Evolutionary conservation across 495 filamentous ascomycete species (phyloP), one percentile per base, ranked within the genome.

Genomic region (Pseudevernia furfuracea): DNA sequence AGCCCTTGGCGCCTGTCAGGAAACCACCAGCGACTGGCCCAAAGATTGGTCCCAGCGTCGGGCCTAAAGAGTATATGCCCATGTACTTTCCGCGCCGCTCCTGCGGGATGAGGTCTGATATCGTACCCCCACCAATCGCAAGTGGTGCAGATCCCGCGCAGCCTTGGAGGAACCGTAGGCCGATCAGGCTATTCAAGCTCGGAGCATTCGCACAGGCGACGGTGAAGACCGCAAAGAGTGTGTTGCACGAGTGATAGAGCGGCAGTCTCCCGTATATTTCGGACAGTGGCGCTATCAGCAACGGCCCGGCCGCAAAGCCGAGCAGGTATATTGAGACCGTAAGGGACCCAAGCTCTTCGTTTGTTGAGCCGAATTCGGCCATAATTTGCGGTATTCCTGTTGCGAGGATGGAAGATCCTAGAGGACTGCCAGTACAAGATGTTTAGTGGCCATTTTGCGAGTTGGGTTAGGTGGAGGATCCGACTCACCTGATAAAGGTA

Each of bases 221-320:
- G 38, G 68, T 73, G 61, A 76, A 75, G 41, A 63, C 32, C 1
- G 71, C 36, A 62, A 74, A 77, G 23, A 66, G 11, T 1, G 66
- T 32, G 28, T 72, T 72, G 46, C 64, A 65, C 11, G 65, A 25
- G 60, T 74, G 62, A 43, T 76, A 73, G n/a, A 77, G 41, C n/a
- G 62, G 56, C 3, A 57, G 19, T 1, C 84, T 80, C 12, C 84
- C 84, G 64, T 78, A 78, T 7, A 84, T 68, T 64, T 86, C 84
- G 9, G 79, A 82, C 2, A 86, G 71, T 0, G 84, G 83, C 4
- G 83, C 84, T 70, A 85, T 84, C 19, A 85, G 71, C 1, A 87
- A 67, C 0, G 84, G 84, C 3, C 84, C 84, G 6, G 78, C 78
- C 34, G 82, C 84, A 11, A 38, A 58, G n/a, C 62, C 62, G 21